phyloP scores from a whole-genome alignment of 352 stramenopile genomes.

The Globisporangium megalacanthum region DNA sequence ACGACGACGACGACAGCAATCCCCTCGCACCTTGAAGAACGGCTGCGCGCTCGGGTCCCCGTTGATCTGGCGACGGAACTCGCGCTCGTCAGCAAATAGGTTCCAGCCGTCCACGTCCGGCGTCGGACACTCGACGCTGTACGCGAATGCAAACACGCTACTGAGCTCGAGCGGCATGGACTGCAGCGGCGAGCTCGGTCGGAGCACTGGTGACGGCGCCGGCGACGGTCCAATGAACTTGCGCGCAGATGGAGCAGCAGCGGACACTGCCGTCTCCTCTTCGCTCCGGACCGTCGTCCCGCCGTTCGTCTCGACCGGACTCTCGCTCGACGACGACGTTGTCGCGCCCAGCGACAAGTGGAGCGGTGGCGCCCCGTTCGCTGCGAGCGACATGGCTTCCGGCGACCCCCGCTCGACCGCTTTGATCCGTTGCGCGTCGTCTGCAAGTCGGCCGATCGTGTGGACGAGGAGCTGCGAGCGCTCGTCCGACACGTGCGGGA shows the following conservation, averaged over 20 bases:
- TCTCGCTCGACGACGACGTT: neutral
- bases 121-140: slow-evolving; percentile 31
- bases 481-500: slow-evolving; percentile 47
- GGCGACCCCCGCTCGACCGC: slow-evolving; percentile 15
- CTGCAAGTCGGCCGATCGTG: slow-evolving; percentile 47
- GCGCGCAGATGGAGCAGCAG: neutral
- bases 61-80: slow-evolving; percentile 79
- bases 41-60: slow-evolving; percentile 46
- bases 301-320: slow-evolving; percentile 5
- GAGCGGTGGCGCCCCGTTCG: neutral
- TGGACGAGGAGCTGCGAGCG: slow-evolving; percentile 34
- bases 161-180: slow-evolving; percentile 40
- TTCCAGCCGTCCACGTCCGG: slow-evolving; percentile 68
- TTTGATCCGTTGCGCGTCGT: slow-evolving; percentile 54
- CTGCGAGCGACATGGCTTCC: neutral
- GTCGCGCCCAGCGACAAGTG: slow-evolving; percentile 7
- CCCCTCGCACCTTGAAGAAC: slow-evolving; percentile 53
- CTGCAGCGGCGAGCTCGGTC: slow-evolving; percentile 20
- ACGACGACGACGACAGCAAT: neutral
- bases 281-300: neutral
- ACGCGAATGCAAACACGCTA: slow-evolving; percentile 66
- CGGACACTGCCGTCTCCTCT: neutral
- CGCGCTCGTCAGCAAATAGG: slow-evolving; percentile 62
- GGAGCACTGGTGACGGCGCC: slow-evolving; percentile 36
- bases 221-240: slow-evolving; percentile 18